phyloP scores from a whole-genome alignment of 805 yeast genomes.

The Starmerella vaccinii region DNA sequence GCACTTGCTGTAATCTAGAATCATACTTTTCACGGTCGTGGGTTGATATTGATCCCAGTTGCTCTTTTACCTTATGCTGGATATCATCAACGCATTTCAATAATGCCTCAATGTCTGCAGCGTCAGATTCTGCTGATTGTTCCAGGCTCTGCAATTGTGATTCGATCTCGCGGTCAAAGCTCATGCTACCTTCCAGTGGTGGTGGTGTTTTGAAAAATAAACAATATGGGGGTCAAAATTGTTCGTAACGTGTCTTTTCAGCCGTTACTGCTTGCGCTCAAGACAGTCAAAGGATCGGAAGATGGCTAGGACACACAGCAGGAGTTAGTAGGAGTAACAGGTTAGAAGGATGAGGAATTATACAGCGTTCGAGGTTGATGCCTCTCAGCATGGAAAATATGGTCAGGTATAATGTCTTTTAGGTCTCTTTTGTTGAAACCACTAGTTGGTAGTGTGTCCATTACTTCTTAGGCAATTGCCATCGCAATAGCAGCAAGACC shows the following conservation, averaged over 20 bases:
- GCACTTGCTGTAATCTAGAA: background rate
- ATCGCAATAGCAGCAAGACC: background rate
- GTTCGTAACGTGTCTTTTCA: no score
- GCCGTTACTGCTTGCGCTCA: no score
- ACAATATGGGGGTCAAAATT: no score
- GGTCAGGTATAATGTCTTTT: background rate
- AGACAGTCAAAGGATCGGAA: no score
- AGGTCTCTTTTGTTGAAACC: background rate
- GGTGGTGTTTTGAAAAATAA: no score
- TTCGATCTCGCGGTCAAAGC: background rate
- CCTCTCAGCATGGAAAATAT: no score
- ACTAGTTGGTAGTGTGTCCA: background rate
- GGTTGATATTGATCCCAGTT: background rate
- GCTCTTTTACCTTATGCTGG: slow-evolving; percentile 1
- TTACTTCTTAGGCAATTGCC: background rate
- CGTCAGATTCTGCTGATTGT: background rate
- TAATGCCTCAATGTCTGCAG: background rate
- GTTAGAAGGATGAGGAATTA: no score
- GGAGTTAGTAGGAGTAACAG: no score
- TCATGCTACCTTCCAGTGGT: no score
- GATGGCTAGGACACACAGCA: no score
- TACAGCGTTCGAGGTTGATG: no score
- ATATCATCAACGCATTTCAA: background rate
- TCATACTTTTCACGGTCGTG: slow-evolving; percentile 14
- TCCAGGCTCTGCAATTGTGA: background rate